Evolutionary conservation across 805 yeast species (phyloP).

Genomic region (Helenozyma baotianmanensis): DNA sequence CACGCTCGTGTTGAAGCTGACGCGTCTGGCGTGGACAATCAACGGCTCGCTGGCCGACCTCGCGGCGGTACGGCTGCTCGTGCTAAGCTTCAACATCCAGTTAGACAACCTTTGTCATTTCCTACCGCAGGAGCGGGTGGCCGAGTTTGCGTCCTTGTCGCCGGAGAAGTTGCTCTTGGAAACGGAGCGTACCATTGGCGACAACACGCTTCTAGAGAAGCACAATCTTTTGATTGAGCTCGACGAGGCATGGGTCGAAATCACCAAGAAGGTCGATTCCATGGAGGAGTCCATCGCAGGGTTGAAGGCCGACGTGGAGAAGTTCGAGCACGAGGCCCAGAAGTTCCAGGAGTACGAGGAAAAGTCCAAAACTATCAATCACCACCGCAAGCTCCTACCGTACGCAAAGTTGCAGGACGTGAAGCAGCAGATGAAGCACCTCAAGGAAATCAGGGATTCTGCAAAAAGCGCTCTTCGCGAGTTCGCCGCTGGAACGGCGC

Average conservation of each 20-base stretch:
- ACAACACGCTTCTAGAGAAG: conserved; percentile 48
- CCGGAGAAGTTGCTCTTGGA: conserved; percentile 71
- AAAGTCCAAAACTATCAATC: conserved; percentile 35
- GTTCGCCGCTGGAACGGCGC: conserved; percentile 21
- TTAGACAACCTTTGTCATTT: conserved; percentile 91
- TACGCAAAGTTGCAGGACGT: conserved; percentile 38
- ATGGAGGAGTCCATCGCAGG: conserved; percentile 25
- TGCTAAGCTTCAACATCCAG: conserved; percentile 64
- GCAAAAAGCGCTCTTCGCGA: conserved; percentile 29
- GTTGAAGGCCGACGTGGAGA: conserved; percentile 33
- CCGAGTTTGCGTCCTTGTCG: conserved; percentile 79
- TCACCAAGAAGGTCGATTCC: conserved; percentile 22
- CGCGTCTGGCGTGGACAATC: conserved; percentile 49
- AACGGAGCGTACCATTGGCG: conserved; percentile 76
- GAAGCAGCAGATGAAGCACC: conserved; percentile 25
- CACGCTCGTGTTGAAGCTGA: conserved; percentile 34
- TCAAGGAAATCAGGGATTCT: conserved; percentile 31
- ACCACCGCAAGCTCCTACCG: conserved; percentile 37
- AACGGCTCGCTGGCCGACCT: conserved; percentile 42
- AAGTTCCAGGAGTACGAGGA: conserved; percentile 42
- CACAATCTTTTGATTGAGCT: conserved; percentile 55
- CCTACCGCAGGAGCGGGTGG: conserved; percentile 91
- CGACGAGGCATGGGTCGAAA: conserved; percentile 37
- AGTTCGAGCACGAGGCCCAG: conserved; percentile 43
- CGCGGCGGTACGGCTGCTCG: conserved; percentile 37